phyloP scores from a whole-genome alignment of 306 rosid species.

The Adenanthera pavonina region DNA sequence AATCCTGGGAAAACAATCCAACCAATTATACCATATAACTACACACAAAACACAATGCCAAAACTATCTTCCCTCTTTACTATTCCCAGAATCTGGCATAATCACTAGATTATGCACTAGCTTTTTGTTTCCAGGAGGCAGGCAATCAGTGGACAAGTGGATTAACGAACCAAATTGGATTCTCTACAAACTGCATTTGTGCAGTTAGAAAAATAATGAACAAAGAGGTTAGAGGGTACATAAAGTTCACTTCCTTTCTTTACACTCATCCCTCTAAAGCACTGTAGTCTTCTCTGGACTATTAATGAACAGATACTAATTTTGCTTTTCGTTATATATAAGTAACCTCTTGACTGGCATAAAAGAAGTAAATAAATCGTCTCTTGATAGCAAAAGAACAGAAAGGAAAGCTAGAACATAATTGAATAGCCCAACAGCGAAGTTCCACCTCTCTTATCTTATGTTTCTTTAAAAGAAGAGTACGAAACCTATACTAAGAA shows the following conservation, averaged over 20 bases:
- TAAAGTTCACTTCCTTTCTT: background rate
- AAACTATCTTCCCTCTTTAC: background rate
- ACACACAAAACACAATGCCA: background rate
- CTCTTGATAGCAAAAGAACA: background rate
- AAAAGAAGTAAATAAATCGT: background rate
- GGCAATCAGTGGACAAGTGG: background rate
- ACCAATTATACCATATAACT: conserved; percentile 25
- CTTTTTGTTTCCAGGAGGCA: background rate
- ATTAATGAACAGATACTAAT: background rate
- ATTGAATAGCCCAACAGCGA: background rate
- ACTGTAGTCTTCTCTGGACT: background rate
- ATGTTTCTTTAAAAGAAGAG: background rate
- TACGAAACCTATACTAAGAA: background rate
- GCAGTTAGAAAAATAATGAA: background rate
- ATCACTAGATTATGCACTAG: background rate
- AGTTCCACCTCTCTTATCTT: background rate
- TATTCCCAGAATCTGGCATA: conserved; percentile 19
- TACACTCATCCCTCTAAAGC: background rate
- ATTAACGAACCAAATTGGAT: background rate
- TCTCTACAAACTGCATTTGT: too few species aligned
- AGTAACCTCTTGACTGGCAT: background rate
- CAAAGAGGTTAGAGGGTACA: background rate
- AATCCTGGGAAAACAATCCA: conserved; percentile 25
- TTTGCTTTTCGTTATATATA: background rate
- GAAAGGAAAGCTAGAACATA: background rate